A percentile compares a stretch with the other conserved stretches of the same genome.
These are phyloP conservation scores for Coemansia sp. DNA, from an alignment of 192 early-diverging fungal species.

Conservation along the genomic window DNA sequence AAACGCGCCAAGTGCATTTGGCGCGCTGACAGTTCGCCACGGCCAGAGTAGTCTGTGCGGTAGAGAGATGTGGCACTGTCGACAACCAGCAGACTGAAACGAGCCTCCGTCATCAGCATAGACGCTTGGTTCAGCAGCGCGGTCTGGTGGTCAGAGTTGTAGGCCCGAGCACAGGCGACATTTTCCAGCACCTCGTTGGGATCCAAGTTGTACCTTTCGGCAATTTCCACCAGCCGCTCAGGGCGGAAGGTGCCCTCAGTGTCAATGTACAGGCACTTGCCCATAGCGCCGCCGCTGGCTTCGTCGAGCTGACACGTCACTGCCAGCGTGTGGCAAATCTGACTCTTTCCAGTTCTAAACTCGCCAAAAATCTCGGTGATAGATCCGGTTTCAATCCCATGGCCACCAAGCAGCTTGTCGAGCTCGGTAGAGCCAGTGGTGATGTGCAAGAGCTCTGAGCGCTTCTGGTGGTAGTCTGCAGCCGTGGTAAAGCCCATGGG, in stretches of 20 bases:
- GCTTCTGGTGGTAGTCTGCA: conserved; percentile 79
- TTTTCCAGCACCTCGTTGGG: conserved; percentile 89
- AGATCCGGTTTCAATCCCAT: conserved; percentile 90
- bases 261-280: conserved; percentile 94
- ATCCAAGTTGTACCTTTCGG: conserved; percentile 78
- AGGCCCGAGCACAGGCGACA: conserved; percentile 88
- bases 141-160: conserved; percentile 94
- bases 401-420: conserved; percentile 86
- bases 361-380: conserved; percentile 99
- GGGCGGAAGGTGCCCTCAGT: conserved; percentile 97
- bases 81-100: conserved; percentile 82
- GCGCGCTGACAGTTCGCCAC: conserved; percentile 90
- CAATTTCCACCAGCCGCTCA: conserved; percentile 75
- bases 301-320: conserved; percentile 93
- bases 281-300: conserved; percentile 86
- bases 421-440: conserved; percentile 88
- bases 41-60: conserved; percentile 92
- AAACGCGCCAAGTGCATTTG: conserved; percentile 95
- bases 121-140: conserved; percentile 79
- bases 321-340: conserved; percentile 91
- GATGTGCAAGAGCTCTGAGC: conserved; percentile 75
- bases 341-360: conserved; percentile 96
- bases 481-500: conserved; percentile 96
- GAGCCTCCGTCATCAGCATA: conserved; percentile 83
- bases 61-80: conserved; percentile 92